These are phyloP conservation scores for Talaromyces ruber DNA, from an alignment of 495 filamentous ascomycete genomes.

Conservation along the genomic window DNA sequence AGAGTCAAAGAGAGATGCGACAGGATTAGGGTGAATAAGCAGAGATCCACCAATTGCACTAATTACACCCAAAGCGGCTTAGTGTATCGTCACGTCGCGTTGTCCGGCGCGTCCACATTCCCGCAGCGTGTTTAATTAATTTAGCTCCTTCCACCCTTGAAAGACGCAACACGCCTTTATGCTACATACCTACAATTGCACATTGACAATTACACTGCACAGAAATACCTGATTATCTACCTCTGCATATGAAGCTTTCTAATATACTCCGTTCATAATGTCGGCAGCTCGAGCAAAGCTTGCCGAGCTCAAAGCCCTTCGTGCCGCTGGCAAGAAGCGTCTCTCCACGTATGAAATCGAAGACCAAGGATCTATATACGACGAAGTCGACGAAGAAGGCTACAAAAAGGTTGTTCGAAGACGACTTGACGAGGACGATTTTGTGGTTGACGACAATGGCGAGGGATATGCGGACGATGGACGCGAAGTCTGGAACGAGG, in stretches of 20 bases:
- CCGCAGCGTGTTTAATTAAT: constrained; percentile 4
- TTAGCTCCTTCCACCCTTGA: not conserved
- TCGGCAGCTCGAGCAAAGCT: constrained; percentile 35
- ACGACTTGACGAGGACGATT: constrained; percentile 89
- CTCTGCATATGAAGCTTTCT: constrained; percentile 6
- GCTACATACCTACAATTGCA: not conserved
- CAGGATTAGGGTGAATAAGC: not conserved
- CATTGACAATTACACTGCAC: not conserved
- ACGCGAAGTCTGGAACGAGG: constrained; percentile 88
- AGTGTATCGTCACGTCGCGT: constrained; percentile 4
- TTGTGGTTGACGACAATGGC: constrained; percentile 92
- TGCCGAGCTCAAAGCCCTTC: constrained; percentile 77
- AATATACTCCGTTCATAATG: constrained; percentile 20
- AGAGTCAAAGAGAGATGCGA: not conserved
- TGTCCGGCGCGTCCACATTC: constrained; percentile 4
- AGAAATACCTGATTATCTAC: not conserved
- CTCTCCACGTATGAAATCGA: constrained; percentile 82
- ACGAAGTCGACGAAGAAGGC: constrained; percentile 92
- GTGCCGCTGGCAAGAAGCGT: constrained; percentile 82
- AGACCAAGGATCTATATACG: constrained; percentile 79
- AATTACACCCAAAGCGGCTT: not conserved
- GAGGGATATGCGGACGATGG: constrained; percentile 95
- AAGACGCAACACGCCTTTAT: not conserved
- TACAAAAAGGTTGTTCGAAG: constrained; percentile 93
- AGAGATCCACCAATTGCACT: not conserved